phyloP scores from a whole-genome alignment of 1,284 basidiomycete genomes.

The Coniferiporia sulphurascens region DNA sequence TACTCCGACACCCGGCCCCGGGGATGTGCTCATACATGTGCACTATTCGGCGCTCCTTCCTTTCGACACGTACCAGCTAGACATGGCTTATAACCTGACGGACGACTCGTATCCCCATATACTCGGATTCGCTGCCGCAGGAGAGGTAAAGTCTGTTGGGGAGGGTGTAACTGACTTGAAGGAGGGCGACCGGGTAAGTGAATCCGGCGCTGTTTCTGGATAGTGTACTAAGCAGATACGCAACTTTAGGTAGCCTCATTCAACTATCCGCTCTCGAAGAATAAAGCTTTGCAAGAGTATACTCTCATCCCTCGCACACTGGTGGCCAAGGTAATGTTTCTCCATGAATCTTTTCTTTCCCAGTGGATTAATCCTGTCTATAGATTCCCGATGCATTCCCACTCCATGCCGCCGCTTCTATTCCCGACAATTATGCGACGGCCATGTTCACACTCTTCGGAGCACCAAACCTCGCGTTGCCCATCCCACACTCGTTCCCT shows the following conservation, averaged over 20 bases:
- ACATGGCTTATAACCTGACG: slow-evolving; percentile 31
- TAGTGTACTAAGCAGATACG: neutral
- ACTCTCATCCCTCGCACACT: slow-evolving; percentile 31
- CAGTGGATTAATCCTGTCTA: neutral
- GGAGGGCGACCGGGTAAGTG: slow-evolving; percentile 39
- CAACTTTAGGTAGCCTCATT: slow-evolving; percentile 35
- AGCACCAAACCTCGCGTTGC: slow-evolving; percentile 33
- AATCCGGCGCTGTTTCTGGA: neutral
- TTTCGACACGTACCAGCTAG: slow-evolving; percentile 38
- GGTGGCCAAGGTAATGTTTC: slow-evolving; percentile 36
- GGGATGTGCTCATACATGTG: slow-evolving; percentile 43
- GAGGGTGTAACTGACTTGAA: slow-evolving; percentile 35
- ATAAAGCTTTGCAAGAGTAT: slow-evolving; percentile 42
- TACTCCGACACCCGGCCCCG: slow-evolving; percentile 35
- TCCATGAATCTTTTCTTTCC: neutral
- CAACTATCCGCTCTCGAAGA: slow-evolving; percentile 26
- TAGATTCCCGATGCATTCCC: slow-evolving; percentile 38
- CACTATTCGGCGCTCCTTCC: slow-evolving; percentile 39
- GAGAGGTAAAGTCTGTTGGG: slow-evolving; percentile 38
- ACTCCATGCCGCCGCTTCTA: slow-evolving; percentile 39
- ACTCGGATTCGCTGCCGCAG: slow-evolving; percentile 38
- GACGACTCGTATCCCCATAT: slow-evolving; percentile 32
- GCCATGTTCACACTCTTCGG: slow-evolving; percentile 46
- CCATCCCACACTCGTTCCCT: slow-evolving; percentile 37
- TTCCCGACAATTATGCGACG: slow-evolving; percentile 49